Percentiles rank a stretch among this genome's conserved stretches.
Conservation (phyloP, 306 rosid species). For the Rosa persica region DNA sequence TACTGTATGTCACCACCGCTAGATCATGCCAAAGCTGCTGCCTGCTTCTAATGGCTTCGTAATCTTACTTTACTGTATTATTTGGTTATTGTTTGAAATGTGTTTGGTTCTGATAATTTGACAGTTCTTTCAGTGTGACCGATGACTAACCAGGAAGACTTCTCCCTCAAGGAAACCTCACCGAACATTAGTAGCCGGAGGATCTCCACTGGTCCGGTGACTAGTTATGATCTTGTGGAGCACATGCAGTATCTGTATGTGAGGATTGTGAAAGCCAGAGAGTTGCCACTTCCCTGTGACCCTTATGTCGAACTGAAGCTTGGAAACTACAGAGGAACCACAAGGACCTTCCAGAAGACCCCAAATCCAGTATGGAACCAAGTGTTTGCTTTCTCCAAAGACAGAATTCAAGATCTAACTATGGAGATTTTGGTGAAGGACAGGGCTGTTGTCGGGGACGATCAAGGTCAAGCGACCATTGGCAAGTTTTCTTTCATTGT, state of each 20-base stretch:
- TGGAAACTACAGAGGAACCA: constrained; percentile 19
- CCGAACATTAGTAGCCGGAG: constrained; percentile 25
- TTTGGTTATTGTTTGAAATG: background rate
- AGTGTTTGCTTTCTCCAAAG: constrained; percentile 17
- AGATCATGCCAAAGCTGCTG: background rate
- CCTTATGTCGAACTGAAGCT: constrained; percentile 18
- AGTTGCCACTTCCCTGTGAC: background rate
- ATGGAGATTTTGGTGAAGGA: constrained; percentile 21
- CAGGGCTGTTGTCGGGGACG: background rate
- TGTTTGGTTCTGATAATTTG: background rate
- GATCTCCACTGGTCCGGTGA: constrained; percentile 8
- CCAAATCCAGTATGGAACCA: constrained; percentile 21
- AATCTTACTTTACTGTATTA: too few species aligned
- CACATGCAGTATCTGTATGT: constrained; percentile 26
- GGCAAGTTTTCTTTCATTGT: constrained; percentile 9
- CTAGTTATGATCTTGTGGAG: constrained; percentile 28
- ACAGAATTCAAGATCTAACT: background rate
- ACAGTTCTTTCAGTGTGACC: constrained; percentile 9
- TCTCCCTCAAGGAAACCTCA: constrained; percentile 23
- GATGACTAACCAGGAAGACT: constrained; percentile 20
- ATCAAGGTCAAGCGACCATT: background rate
- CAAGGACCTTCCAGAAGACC: background rate
- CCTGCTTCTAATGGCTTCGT: background rate
- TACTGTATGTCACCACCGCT: background rate
- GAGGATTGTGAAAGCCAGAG: constrained; percentile 28